Base-by-base conservation (phyloP, 2,329 filamentous ascomycete species). In the Apiospora rasikravindrae region DNA sequence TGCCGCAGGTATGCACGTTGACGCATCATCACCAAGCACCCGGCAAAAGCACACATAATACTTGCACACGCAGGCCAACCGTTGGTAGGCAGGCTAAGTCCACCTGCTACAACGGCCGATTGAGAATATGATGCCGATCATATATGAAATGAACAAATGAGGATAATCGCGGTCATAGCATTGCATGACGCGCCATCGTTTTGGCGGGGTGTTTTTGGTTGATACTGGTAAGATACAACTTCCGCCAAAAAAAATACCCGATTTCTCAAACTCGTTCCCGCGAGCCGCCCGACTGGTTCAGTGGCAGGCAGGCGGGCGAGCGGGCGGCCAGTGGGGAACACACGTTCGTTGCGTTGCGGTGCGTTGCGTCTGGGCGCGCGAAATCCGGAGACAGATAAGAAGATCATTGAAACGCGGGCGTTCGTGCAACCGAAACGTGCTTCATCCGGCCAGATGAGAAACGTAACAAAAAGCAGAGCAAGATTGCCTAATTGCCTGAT, bases 211-310 rank as follows among this genome's bases (percentile, higher is more conserved):
- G 11, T 51, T 51, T 5, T 51, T n/a, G 29, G 14, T 33, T 7
- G 26, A 33, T n/a, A n/a, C n/a, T n/a, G n/a, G n/a, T n/a, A n/a
- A 61, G 33, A 5, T 64, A 33, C 57, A 33, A 64, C 33, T 57
- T 33, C 11, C 16, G 26, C 16, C 53, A 8, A n/a, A n/a, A n/a
- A n/a, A n/a, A n/a, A 61, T 16, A 19, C 16, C 53, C 19, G 22
- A 61, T 37, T 37, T 26, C 2, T 13, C 7, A n/a, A 11, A n/a
- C 45, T n/a, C 22, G 22, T 61, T 53, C 29, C 29, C 53, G 29
- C 33, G 57, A 64, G 33, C 33, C 57, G 57, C 57, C 57, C 57
- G 29, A 24, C n/a, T 64, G 57, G 57, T 40, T 64, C 57, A 47
- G 19, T n/a, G 19, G 45, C 45, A 6, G 22, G 19, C 16, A 22